These are phyloP conservation scores for Fusarium kyushuense DNA, from an alignment of 2,329 filamentous ascomycete genomes.

Conservation along the genomic window DNA sequence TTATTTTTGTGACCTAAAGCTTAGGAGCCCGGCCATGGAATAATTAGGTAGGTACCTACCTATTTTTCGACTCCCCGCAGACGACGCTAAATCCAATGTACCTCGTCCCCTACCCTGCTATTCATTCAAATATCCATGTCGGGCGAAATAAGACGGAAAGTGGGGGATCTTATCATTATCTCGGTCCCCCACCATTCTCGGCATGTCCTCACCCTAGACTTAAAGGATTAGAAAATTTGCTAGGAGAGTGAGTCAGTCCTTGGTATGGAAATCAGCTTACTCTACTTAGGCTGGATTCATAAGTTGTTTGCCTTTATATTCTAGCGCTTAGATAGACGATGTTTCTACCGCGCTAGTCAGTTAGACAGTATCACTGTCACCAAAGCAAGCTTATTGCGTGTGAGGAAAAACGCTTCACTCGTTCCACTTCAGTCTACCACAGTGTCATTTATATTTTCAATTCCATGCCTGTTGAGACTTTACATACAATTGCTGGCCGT, in stretches of 20 bases:
- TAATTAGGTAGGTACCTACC: too few species aligned
- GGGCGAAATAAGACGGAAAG: slow-evolving; percentile 22
- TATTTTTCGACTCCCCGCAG: slow-evolving; percentile 46
- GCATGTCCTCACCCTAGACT: slow-evolving; percentile 27
- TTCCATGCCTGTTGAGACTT: background rate
- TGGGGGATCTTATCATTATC: slow-evolving; percentile 41
- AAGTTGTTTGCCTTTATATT: too few species aligned
- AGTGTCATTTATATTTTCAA: too few species aligned
- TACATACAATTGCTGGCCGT: background rate
- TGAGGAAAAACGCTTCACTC: too few species aligned
- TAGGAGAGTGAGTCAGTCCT: background rate
- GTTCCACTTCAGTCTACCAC: too few species aligned
- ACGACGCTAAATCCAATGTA: slow-evolving; percentile 35
- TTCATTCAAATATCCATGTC: slow-evolving; percentile 13
- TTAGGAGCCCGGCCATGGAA: slow-evolving; percentile 14
- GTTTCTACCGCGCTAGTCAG: too few species aligned
- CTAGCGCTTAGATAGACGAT: too few species aligned
- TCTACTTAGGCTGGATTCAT: background rate
- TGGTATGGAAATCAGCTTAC: background rate
- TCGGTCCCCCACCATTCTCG: slow-evolving; percentile 28
- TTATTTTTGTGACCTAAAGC: too few species aligned
- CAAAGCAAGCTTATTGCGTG: too few species aligned
- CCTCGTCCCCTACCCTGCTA: slow-evolving; percentile 44
- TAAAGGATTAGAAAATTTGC: too few species aligned
- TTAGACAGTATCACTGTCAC: background rate